Base-by-base conservation (phyloP, 345 rosid species). In the Capsella bursapastoris region DNA sequence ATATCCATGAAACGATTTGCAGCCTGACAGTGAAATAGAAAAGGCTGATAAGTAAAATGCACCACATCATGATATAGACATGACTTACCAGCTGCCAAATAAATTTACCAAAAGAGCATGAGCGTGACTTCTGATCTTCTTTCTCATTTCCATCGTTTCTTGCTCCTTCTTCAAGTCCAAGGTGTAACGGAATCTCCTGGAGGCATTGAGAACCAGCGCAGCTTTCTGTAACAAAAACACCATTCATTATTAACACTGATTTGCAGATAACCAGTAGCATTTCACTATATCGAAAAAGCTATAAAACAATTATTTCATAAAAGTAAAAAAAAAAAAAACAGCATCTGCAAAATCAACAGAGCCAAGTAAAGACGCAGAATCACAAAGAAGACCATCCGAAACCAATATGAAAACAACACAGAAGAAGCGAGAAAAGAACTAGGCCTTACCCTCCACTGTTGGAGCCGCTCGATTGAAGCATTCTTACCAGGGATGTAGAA, bases 131-230 rank as follows among this genome's bases (percentile, higher is more conserved):
- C 92, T 87, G 44, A 96, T 87, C 84, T 83, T 92, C 71, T 86
- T 57, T 61, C 83, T 77, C 51, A 84, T 75, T 44, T 78, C 81
- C 47, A 58, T 85, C 74, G 80, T 87, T 80, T 96, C 96, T 63
- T 88, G 95, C 77, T 88, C 85, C 86, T 86, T 92, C 71, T 88
- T 89, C 84, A 96, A 84, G 80, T 96, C 95, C 83, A 96, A 77
- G 41, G 99, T 96, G 82, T 96, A 96, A 53, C 99, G 88, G 69
- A 96, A 96, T 34, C 99, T 89, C 58, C 99, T 88, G 50, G 98
- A 96, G 70, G 99, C 99, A 70, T 96, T 96, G 40, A 96, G 86
- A 66, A 96, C 99, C 62, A 96, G 83, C 0, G 96, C 97, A 22
- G 99, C 99, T 92, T 86, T 97, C 99, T 96, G 77, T 63, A 48